Conservation (phyloP, 139 green algal species). For the Dunaliella primolecta region DNA sequence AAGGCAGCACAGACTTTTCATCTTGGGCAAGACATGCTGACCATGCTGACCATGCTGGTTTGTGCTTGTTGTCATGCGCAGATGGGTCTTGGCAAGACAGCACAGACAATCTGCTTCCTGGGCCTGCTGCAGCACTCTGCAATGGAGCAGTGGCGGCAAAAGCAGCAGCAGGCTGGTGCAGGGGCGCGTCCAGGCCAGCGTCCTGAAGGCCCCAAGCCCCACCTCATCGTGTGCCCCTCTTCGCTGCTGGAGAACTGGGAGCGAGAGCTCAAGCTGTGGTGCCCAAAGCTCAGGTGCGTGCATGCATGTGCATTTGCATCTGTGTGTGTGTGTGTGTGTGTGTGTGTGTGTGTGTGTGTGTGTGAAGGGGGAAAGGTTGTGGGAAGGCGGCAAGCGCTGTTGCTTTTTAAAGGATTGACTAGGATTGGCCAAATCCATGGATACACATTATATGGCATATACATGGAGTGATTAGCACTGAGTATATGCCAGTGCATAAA, state of each 20-base stretch:
- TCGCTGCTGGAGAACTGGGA: conserved; percentile 92
- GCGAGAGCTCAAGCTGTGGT: conserved; percentile 77
- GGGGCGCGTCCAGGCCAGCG: conserved; percentile 35
- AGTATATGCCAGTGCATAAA: background rate
- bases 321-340: background rate
- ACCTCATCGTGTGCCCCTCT: conserved; percentile 95
- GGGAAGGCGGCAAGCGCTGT: too few species aligned
- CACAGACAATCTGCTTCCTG: conserved; percentile 78
- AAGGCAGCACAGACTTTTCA: conserved; percentile 5
- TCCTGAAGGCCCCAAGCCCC: conserved; percentile 88
- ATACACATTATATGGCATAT: too few species aligned
- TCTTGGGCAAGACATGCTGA: too few species aligned
- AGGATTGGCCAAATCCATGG: too few species aligned
- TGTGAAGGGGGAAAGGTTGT: too few species aligned
- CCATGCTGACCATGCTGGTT: too few species aligned
- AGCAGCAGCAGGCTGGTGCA: background rate
- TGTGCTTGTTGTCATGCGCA: background rate
- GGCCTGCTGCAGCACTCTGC: conserved; percentile 37
- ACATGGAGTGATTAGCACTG: too few species aligned
- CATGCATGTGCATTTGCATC: background rate
- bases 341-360: too few species aligned
- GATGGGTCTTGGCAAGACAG: conserved; percentile 86
- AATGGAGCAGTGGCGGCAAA: background rate
- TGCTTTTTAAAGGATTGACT: too few species aligned
- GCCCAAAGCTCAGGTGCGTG: conserved; percentile 51